Evolutionary conservation across 2,329 filamentous ascomycete species (phyloP), one percentile per base, ranked within the genome.

Genomic region (Aaosphaeria pasadenensis): DNA sequence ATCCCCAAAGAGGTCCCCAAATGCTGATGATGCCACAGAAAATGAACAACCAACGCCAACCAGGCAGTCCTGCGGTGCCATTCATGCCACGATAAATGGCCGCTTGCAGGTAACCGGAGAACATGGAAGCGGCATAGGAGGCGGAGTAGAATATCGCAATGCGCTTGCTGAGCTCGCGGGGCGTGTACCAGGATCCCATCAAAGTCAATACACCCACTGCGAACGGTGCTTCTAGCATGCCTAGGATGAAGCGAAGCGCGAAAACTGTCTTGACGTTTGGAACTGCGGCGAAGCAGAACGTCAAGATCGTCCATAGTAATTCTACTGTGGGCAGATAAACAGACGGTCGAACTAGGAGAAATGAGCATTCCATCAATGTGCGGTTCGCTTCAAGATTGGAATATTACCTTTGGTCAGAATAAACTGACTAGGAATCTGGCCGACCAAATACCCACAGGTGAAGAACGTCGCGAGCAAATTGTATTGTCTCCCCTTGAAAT

Each of bases 1-100:
- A 71, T 29, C 73, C 74, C 49, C 69, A 71, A 7, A 73, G 56
- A 17, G 62, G 72, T 40, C 69, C 71, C 48, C 65, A 74, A 44
- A 71, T 53, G 17, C 69, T 70, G 48, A 74, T 73, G 24, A 61
- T 51, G 2, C 53, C 54, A 42, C 52, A 62, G 40, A 59, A 47
- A 13, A 50, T 46, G 33, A 50, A 50, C 6, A 53, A 17, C 44
- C 48, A 50, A 13, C 50, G 52, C 61, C 61, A 63, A 7, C 60
- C 58, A 11, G 50, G 32, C 7, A 62, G 45, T 1, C 58, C 56
- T 11, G 59, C 48, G 6, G 50, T 49, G 2, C 66, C 47, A 11
- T 43, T 44, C 42, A 53, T 39, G 11, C 36, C 41, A 11, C 35
- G 9, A 30, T 46, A 42, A 9, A 46, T 46, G 7, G 36, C 28